Base-by-base conservation (phyloP, 306 rosid genomes). In the Mimosa bimucronata region DNA sequence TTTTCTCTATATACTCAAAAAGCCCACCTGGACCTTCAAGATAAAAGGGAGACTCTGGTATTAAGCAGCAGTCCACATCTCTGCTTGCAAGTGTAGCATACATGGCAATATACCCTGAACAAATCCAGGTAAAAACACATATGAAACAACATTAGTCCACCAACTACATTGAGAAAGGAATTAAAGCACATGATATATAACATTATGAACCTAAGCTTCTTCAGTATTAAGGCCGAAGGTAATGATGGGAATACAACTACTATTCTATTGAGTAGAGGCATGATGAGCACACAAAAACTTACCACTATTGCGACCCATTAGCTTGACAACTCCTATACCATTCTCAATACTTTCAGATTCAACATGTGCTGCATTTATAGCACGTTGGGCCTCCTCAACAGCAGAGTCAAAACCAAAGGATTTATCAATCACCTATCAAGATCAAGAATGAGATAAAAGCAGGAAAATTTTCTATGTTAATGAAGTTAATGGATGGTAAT, bases 381-480 rank as follows among this genome's bases (percentile, higher is more conserved):
- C 99, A 69, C 99, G 97, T 80, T 95, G 99, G 62, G 99, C 99
- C 91, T 95, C 99, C 91, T 95, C 99, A 78, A 95, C 99, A 41
- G 99, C 98, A 28, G 98, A 86, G 88, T 95, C 99, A 89, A 95
- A 95, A 41, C 99, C 99, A 65, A 95, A 95, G 73, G 99, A 89
- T 83, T 71, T 95, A 81, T 95, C 99, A 64, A 95, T 93, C 50
- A 95, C 91, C 99, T 93, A 84, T 73, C 31, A 41, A 79, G 81
- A 84, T 73, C 31, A 41, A 79, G 81, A 74, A 77, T 46, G 74
- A 42, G 31, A 81, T 12, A 81, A 52, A 74, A 58, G 60, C 82
- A 84, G 29, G 44, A 73, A 80, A 70, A 44, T 55, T 29, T 53
- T 79, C 61, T 40, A 65, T 62, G 72, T 76, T 72, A 65, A 71